A percentile compares a stretch with the other conserved stretches of the same genome.
Conservation (phyloP, 1,139 yeast species). For the Zygosaccharomyces sapae region DNA sequence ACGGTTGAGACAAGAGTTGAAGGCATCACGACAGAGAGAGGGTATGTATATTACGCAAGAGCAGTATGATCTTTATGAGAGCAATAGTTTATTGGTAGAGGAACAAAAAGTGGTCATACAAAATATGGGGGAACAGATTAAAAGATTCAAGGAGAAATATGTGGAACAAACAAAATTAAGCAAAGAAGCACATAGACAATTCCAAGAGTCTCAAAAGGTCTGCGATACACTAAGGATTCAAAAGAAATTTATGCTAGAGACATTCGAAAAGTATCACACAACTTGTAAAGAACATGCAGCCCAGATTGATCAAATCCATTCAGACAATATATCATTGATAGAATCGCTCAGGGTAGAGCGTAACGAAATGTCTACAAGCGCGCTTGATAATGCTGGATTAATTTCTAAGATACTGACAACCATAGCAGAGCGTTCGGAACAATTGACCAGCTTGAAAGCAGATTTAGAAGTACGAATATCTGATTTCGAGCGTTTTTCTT, state of each 20-base stretch:
- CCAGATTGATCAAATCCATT: constrained; percentile 25
- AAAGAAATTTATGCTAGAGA: constrained; percentile 23
- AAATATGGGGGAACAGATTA: constrained; percentile 44
- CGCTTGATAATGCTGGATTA: constrained; percentile 16
- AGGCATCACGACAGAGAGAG: constrained; percentile 58
- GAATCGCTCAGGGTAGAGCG: constrained; percentile 24
- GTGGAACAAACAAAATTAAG: constrained; percentile 31
- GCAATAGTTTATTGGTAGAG: constrained; percentile 42
- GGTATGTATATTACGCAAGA: constrained; percentile 61
- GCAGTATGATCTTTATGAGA: constrained; percentile 41
- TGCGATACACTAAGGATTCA: constrained; percentile 38
- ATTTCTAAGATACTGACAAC: constrained; percentile 14
- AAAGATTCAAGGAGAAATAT: constrained; percentile 33
- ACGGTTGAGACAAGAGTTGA: constrained; percentile 57
- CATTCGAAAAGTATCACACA: constrained; percentile 23
- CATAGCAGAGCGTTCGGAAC: constrained; percentile 16
- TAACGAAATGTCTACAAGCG: constrained; percentile 20
- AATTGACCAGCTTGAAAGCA: constrained; percentile 20
- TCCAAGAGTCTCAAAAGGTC: constrained; percentile 30
- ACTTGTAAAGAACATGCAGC: constrained; percentile 21
- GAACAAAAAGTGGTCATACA: constrained; percentile 47
- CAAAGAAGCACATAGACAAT: constrained; percentile 22
- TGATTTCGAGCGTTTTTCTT: constrained; percentile 15
- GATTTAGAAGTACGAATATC: constrained; percentile 14
- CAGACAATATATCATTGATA: constrained; percentile 20